Conservation (phyloP, 2,329 filamentous ascomycete genomes). For the Aspergillus luchuensis region DNA sequence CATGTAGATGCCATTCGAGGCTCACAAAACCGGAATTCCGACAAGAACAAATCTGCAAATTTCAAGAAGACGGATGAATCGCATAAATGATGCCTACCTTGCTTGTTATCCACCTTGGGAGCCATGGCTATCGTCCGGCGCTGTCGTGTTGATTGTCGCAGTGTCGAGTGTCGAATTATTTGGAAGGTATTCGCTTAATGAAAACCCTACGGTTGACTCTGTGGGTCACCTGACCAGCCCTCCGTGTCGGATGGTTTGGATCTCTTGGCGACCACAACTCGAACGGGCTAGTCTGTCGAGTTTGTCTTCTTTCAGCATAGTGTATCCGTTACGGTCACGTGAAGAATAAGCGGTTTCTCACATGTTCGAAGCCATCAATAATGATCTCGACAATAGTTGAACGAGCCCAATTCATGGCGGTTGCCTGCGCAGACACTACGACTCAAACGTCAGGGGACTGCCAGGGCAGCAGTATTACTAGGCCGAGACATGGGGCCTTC, state of each 20-base stretch:
- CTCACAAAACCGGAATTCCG: constrained; percentile 25
- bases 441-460: background rate
- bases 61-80: constrained; percentile 41
- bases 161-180: constrained; percentile 44
- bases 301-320: background rate
- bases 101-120: constrained; percentile 50
- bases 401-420: background rate
- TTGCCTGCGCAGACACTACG: background rate
- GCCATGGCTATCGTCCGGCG: constrained; percentile 51
- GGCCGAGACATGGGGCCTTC: constrained; percentile 28
- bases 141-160: constrained; percentile 48
- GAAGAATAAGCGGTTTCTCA: background rate
- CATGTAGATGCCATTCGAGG: constrained; percentile 15
- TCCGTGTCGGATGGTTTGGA: constrained; percentile 6
- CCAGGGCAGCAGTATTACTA: background rate
- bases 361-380: background rate
- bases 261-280: constrained; percentile 14
- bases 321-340: background rate
- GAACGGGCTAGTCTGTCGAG: constrained; percentile 3
- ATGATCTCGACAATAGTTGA: background rate
- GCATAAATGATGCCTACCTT: constrained; percentile 41
- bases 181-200: constrained; percentile 43
- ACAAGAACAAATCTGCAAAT: constrained; percentile 13
- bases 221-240: constrained; percentile 42
- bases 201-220: constrained; percentile 41